Evolutionary conservation across 2,329 filamentous ascomycete genomes (phyloP).

Genomic region (Dothiorella sarmentorum): DNA sequence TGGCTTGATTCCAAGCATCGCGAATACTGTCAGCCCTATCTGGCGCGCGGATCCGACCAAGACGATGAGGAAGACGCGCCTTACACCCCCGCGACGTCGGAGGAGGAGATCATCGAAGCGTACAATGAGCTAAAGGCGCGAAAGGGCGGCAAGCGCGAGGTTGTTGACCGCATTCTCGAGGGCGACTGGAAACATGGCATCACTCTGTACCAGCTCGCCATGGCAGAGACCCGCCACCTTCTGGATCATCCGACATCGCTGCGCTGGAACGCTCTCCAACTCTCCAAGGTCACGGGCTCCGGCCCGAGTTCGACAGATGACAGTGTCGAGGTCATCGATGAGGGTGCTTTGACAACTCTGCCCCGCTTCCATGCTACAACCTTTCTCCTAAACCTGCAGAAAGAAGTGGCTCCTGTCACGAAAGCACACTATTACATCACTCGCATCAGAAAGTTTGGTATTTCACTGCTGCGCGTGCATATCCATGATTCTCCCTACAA

Average conservation of each 20-base stretch:
- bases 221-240: conserved; percentile 52
- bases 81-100: conserved; percentile 64
- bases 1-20: conserved; percentile 72
- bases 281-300: conserved; percentile 35
- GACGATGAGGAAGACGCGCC: conserved; percentile 57
- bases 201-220: conserved; percentile 54
- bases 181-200: conserved; percentile 57
- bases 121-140: conserved; percentile 40
- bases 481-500: conserved; percentile 74
- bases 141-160: conserved; percentile 52
- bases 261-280: conserved; percentile 53
- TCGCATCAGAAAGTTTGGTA: conserved; percentile 63
- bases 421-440: conserved; percentile 82
- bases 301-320: conserved; percentile 23
- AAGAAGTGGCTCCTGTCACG: conserved; percentile 70
- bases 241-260: conserved; percentile 51
- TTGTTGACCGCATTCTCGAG: conserved; percentile 55
- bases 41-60: conserved; percentile 43
- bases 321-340: conserved; percentile 39
- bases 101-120: conserved; percentile 61
- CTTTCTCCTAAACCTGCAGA: conserved; percentile 73
- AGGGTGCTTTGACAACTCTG: conserved; percentile 36
- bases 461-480: conserved; percentile 74
- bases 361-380: conserved; percentile 77
- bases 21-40: conserved; percentile 57